phyloP scores from a whole-genome alignment of 768 basidiomycete species.

The Sarcodon sp. region DNA sequence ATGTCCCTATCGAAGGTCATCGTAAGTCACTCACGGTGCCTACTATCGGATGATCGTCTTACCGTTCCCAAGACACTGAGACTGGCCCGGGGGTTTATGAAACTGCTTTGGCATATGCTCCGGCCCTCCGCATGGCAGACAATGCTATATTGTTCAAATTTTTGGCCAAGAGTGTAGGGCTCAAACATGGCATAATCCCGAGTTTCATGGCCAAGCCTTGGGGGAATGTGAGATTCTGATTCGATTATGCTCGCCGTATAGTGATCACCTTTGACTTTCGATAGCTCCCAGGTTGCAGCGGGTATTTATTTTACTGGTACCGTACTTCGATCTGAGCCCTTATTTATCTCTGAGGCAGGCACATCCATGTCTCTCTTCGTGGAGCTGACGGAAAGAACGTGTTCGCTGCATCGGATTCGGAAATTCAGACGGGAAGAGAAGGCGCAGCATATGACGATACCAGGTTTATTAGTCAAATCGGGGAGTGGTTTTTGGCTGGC shows the following conservation, averaged over 20 bases:
- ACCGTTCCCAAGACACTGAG: slow-evolving; percentile 56
- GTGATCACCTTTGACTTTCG: background rate
- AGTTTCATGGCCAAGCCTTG: slow-evolving; percentile 99
- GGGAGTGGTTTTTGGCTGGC: slow-evolving; percentile 92
- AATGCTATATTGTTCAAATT: slow-evolving; percentile 91
- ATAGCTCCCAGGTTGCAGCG: slow-evolving; percentile 91
- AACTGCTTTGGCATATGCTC: slow-evolving; percentile 78
- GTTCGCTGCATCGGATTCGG: slow-evolving; percentile 59
- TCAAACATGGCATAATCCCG: slow-evolving; percentile 78
- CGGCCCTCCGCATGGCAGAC: slow-evolving; percentile 73
- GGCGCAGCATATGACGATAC: slow-evolving; percentile 73
- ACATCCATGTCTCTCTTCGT: slow-evolving; percentile 84
- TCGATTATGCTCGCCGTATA: background rate
- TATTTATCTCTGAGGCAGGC: slow-evolving; percentile 27
- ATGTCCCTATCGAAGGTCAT: slow-evolving; percentile 76
- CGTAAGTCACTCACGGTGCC: slow-evolving; percentile 30
- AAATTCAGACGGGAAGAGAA: slow-evolving; percentile 48
- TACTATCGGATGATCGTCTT: background rate
- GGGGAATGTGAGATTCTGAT: slow-evolving; percentile 53
- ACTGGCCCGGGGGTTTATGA: slow-evolving; percentile 85
- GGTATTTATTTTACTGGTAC: slow-evolving; percentile 29
- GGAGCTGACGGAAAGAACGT: slow-evolving; percentile 57
- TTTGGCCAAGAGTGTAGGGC: slow-evolving; percentile 82
- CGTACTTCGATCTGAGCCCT: background rate
- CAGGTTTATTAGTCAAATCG: slow-evolving; percentile 69